Evolutionary conservation across 2,329 filamentous ascomycete genomes (phyloP), one percentile per base, ranked within the genome.

Genomic region (Penicillium sp.): DNA sequence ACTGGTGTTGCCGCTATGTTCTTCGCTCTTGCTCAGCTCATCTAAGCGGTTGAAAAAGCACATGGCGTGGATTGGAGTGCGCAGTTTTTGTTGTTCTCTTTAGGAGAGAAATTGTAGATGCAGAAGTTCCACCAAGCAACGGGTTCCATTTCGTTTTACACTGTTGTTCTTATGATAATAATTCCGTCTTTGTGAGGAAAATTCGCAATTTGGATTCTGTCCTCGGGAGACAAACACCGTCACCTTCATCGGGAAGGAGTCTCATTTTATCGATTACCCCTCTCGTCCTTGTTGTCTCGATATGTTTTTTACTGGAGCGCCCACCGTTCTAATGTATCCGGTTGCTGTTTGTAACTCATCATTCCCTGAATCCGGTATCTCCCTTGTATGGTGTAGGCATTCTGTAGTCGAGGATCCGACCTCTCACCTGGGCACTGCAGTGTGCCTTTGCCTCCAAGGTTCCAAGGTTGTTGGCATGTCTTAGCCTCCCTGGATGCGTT

Each of bases 1-100:
- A 63, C 74, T 45, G 75, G 74, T 58, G 44, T 72, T 44, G 72
- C 74, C 31, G 71, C 75, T 44, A 8, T 73, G 47, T 63, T 78
- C 56, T 73, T 73, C 60, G 70, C 70, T 60, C 58, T 78, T 38
- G 58, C 75, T 56, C 69, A 72, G 60, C 67, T 75, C 52, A 65
- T 78, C 68, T 78, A 76, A 72, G 66, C 58, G 61, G 54, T 63
- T 50, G 56, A 63, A 58, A 59, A 50, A 54, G 56, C 45, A 23
- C 60, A 59, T 65, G 61, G 48, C 55, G 55, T 53, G 40, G 46
- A 40, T 55, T 48, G 50, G 49, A 44, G 69, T 70, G 63, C 10
- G 25, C 33, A 37, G 8, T 20, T 24, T 42, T 39, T 33, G 25
- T 62, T 66, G 60, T 63, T 63, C 58, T 56, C 61, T 60, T 58